Evolutionary conservation across 2,329 filamentous ascomycete genomes (phyloP).

Genomic region (Pseudopyricularia cyperi): DNA sequence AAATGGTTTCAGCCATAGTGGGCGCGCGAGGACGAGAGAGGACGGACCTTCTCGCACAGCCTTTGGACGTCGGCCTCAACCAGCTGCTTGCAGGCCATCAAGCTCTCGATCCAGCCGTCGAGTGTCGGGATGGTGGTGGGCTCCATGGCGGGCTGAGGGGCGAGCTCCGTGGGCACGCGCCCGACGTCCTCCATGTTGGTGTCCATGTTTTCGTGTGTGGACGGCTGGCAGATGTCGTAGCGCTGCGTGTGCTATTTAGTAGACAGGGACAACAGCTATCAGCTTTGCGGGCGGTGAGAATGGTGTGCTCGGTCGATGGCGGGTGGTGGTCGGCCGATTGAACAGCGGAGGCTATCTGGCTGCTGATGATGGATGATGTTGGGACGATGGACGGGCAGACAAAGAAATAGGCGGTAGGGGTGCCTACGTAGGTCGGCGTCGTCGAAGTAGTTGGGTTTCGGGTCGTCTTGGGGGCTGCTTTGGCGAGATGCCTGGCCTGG

Average conservation of each 20-base stretch:
- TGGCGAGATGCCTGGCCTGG: not conserved
- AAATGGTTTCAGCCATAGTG: not conserved
- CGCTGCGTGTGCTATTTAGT: not conserved
- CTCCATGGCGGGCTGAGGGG: constrained; percentile 55
- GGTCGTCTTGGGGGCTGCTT: not conserved
- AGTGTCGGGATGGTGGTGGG: constrained; percentile 83
- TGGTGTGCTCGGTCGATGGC: not conserved
- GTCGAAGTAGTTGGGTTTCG: not conserved
- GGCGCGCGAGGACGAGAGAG: not conserved
- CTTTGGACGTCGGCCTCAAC: constrained; percentile 88
- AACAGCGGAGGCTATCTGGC: not conserved
- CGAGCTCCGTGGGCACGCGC: constrained; percentile 68
- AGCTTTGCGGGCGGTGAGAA: not conserved
- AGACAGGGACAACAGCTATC: not conserved
- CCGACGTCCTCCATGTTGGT: constrained; percentile 98
- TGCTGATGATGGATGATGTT: not conserved
- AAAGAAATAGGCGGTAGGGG: not conserved
- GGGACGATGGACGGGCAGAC: not conserved
- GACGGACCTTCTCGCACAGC: constrained; percentile 86
- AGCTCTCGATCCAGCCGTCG: constrained; percentile 95
- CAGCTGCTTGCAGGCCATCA: constrained; percentile 98
- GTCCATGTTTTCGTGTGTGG: constrained; percentile 50
- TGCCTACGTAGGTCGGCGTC: not conserved
- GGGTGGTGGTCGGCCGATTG: not conserved
- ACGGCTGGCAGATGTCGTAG: no score